Percentiles rank a stretch among this genome's conserved stretches.
phyloP scores from a whole-genome alignment of 2,329 filamentous ascomycete species.

The Elsinoe australis region DNA sequence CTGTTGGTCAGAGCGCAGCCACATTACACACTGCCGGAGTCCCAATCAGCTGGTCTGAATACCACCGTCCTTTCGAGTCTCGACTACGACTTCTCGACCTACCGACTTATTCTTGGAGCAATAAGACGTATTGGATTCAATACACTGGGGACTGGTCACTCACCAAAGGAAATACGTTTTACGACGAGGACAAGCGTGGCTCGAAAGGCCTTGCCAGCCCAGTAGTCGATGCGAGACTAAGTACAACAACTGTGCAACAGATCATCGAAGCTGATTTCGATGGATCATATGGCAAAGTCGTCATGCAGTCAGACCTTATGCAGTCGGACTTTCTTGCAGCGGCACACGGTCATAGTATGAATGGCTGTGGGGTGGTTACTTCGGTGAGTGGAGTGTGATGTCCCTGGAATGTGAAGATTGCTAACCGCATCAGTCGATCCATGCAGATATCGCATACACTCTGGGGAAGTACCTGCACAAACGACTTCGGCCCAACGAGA shows the following conservation, averaged over 20 bases:
- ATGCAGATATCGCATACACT: conserved; percentile 31
- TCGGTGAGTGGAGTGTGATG: conserved; percentile 23
- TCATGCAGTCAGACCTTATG: conserved; percentile 36
- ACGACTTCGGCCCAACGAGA: neutral
- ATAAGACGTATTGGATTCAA: conserved; percentile 33
- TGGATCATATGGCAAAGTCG: conserved; percentile 24
- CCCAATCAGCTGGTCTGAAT: conserved; percentile 55
- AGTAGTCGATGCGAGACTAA: conserved; percentile 16
- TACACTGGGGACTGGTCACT: conserved; percentile 31
- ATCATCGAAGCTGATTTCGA: conserved; percentile 32
- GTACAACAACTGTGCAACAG: conserved; percentile 33
- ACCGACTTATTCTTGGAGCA: conserved; percentile 36
- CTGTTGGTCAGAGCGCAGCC: conserved; percentile 34
- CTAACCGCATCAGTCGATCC: conserved; percentile 23
- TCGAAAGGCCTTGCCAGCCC: neutral
- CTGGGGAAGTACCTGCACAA: conserved; percentile 27
- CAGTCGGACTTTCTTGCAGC: conserved; percentile 33
- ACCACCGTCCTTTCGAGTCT: conserved; percentile 44
- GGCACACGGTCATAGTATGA: conserved; percentile 39
- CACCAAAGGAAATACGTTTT: conserved; percentile 21
- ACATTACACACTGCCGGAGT: conserved; percentile 53
- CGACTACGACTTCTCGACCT: conserved; percentile 45
- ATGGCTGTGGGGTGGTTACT: conserved; percentile 34
- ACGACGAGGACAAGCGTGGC: neutral
- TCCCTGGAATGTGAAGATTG: neutral